These are phyloP conservation scores for Hypoxylon sp. DNA, from an alignment of 2,329 filamentous ascomycete genomes.

Conservation along the genomic window DNA sequence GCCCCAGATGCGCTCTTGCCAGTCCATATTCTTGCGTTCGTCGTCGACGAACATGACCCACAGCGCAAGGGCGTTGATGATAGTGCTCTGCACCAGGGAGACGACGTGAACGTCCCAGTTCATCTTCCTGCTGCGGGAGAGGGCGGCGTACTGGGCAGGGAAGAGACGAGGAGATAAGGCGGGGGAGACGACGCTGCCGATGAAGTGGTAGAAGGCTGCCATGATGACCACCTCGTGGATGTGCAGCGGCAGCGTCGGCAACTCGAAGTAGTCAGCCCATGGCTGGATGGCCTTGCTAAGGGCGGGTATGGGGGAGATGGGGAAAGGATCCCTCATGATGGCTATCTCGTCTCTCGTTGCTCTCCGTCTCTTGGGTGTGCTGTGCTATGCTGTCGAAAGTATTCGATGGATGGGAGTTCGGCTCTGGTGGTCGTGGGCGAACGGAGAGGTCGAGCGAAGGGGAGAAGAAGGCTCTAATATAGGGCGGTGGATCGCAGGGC, in stretches of 20 bases:
- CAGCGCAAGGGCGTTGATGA: conserved; percentile 77
- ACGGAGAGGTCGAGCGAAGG: background rate
- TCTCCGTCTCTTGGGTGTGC: conserved; percentile 1
- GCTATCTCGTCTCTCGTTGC: background rate
- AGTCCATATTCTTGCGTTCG: conserved; percentile 71
- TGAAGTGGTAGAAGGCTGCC: conserved; percentile 71
- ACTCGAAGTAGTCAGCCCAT: conserved; percentile 65
- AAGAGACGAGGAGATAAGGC: conserved; percentile 68
- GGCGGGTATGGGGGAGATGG: conserved; percentile 66
- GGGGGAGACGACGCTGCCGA: conserved; percentile 73
- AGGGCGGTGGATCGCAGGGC: background rate
- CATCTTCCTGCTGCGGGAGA: conserved; percentile 70
- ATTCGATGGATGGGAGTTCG: background rate
- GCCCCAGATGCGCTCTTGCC: conserved; percentile 75
- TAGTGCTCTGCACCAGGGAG: conserved; percentile 77
- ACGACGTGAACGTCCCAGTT: conserved; percentile 91
- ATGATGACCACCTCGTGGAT: conserved; percentile 77
- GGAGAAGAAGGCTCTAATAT: too few species aligned
- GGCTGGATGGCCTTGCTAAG: conserved; percentile 66
- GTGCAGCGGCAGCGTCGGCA: conserved; percentile 76
- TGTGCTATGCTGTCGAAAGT: background rate
- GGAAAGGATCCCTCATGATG: conserved; percentile 77
- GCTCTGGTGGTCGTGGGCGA: background rate
- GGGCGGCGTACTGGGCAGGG: conserved; percentile 66
- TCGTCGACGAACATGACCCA: conserved; percentile 75